A percentile compares a stretch with the other conserved stretches of the same genome.
phyloP scores from a whole-genome alignment of 768 basidiomycete species.

The Phanerochaete carnosa region DNA sequence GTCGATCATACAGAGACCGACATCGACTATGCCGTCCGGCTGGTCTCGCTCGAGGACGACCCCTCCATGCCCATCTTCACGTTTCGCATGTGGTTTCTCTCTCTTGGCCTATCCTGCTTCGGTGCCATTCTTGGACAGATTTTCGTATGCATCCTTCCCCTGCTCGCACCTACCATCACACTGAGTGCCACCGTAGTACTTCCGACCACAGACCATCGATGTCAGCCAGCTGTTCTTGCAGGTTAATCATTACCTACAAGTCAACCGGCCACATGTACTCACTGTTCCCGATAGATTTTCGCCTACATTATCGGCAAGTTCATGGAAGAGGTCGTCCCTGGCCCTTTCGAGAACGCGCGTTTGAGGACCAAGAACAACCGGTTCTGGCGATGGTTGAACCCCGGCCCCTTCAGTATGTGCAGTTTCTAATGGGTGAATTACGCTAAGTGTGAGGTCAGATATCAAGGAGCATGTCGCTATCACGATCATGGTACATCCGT shows the following conservation, averaged over 20 bases:
- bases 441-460: slow-evolving; percentile 24
- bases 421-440: slow-evolving; percentile 4
- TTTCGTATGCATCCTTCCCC: slow-evolving; percentile 33
- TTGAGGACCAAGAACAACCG: slow-evolving; percentile 24
- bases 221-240: slow-evolving; percentile 21
- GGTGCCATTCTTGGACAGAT: slow-evolving; percentile 39
- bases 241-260: background rate
- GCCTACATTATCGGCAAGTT: slow-evolving; percentile 25
- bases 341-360: slow-evolving; percentile 9
- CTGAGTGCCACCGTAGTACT: slow-evolving; percentile 7
- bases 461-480: slow-evolving; percentile 31
- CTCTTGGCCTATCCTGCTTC: slow-evolving; percentile 28
- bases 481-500: slow-evolving; percentile 20
- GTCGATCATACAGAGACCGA: slow-evolving; percentile 34
- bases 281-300: slow-evolving; percentile 13
- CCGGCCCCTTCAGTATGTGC: slow-evolving; percentile 21
- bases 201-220: slow-evolving; percentile 21
- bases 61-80: slow-evolving; percentile 24
- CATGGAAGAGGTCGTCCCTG: slow-evolving; percentile 24
- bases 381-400: slow-evolving; percentile 27
- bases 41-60: slow-evolving; percentile 53
- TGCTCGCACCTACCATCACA: background rate
- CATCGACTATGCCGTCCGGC: slow-evolving; percentile 42
- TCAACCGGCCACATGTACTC: background rate
- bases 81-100: slow-evolving; percentile 30